Conservation (phyloP, 1,139 yeast species). For the Candida sanyaensis region DNA sequence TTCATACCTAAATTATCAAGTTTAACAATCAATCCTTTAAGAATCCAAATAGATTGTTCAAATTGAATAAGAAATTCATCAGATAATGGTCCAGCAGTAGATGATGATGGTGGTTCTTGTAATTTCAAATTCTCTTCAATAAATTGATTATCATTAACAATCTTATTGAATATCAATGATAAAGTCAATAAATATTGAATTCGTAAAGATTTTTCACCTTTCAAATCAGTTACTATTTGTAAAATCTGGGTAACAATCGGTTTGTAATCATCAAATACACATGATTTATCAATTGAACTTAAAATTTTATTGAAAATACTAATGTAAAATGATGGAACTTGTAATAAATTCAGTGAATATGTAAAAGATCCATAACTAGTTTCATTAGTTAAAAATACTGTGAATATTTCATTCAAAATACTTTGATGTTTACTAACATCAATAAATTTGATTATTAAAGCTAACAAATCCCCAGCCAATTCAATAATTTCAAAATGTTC, state of each 20-base stretch:
- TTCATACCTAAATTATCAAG: conserved; percentile 51
- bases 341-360: conserved; percentile 24
- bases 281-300: conserved; percentile 49
- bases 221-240: conserved; percentile 16
- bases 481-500: conserved; percentile 23
- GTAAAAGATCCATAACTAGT: conserved; percentile 7
- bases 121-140: background rate
- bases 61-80: conserved; percentile 21
- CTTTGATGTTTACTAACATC: conserved; percentile 40
- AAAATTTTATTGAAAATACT: conserved; percentile 51
- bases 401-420: conserved; percentile 33
- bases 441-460: conserved; percentile 36
- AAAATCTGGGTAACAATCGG: conserved; percentile 20
- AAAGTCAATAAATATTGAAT: conserved; percentile 62
- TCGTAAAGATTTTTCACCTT: conserved; percentile 32
- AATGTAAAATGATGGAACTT: conserved; percentile 39
- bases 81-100: background rate
- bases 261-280: conserved; percentile 9
- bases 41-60: conserved; percentile 67
- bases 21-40: conserved; percentile 68
- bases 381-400: conserved; percentile 21
- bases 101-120: background rate
- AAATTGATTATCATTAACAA: conserved; percentile 11
- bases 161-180: conserved; percentile 59
- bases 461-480: conserved; percentile 38